A percentile compares a stretch with the other conserved stretches of the same genome.
These are phyloP conservation scores for Moesziomyces sp. DNA, from an alignment of 1,284 basidiomycete genomes.

Conservation along the genomic window DNA sequence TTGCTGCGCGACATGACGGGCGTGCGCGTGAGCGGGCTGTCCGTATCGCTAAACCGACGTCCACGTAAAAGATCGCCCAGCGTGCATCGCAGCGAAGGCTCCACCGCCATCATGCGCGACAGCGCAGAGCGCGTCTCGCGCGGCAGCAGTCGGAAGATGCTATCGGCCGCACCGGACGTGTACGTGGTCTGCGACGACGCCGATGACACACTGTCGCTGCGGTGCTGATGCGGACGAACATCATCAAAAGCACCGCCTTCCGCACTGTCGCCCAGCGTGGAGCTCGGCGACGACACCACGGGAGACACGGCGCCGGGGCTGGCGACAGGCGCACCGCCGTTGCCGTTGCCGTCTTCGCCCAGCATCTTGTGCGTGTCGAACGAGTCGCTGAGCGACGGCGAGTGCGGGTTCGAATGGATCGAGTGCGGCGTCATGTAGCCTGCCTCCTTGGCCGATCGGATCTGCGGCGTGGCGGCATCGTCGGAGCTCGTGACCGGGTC, in stretches of 20 bases:
- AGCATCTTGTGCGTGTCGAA: constrained; percentile 25
- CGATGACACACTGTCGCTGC: constrained; percentile 70
- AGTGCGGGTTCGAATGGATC: constrained; percentile 41
- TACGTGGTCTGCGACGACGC: constrained; percentile 77
- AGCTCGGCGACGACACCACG: constrained; percentile 34
- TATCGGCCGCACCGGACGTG: constrained; percentile 87
- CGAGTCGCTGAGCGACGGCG: constrained; percentile 41
- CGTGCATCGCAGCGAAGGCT: constrained; percentile 88
- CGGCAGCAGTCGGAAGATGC: constrained; percentile 95
- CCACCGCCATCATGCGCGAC: constrained; percentile 91
- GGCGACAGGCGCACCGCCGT: constrained; percentile 4
- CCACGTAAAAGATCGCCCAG: constrained; percentile 92
- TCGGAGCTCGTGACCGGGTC: constrained; percentile 23
- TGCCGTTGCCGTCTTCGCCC: constrained; percentile 12
- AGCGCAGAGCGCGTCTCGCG: constrained; percentile 82
- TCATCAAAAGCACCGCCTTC: constrained; percentile 28
- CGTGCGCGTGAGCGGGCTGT: constrained; percentile 58
- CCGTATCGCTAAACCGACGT: constrained; percentile 61
- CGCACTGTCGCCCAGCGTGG: constrained; percentile 36
- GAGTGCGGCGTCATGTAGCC: constrained; percentile 62
- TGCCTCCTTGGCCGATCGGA: constrained; percentile 59
- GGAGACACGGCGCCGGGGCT: constrained; percentile 40
- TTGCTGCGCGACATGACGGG: constrained; percentile 59
- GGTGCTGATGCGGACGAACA: constrained; percentile 48
- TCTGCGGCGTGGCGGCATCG: constrained; percentile 34